Conservation (phyloP, 257 asterid genomes). For the Solanum lignicaule region DNA sequence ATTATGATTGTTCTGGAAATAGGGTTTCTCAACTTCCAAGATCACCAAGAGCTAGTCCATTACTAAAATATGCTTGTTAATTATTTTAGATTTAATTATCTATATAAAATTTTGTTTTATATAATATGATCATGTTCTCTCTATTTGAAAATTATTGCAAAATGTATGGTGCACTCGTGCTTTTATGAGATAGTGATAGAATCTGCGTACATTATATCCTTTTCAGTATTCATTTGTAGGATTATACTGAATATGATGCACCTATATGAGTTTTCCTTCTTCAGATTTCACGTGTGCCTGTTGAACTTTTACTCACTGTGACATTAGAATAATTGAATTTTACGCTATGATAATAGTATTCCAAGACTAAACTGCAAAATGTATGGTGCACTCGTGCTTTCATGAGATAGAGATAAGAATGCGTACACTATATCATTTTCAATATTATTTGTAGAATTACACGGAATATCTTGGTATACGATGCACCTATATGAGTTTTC, state of each 20-base stretch:
- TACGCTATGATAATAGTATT: too few relatives aligned
- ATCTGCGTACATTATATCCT: too few relatives aligned
- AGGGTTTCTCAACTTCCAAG: slow-evolving; percentile 67
- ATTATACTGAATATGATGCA: neutral
- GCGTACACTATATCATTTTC: accelerated
- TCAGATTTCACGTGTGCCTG: too few relatives aligned
- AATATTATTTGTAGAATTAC: neutral
- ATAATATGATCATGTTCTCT: neutral
- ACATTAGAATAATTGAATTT: too few relatives aligned
- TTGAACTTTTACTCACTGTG: too few relatives aligned
- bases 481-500: too few relatives aligned
- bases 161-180: neutral
- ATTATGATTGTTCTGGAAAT: slow-evolving; percentile 61
- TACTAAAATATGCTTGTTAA: slow-evolving; percentile 13
- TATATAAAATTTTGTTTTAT: neutral
- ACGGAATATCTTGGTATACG: neutral
- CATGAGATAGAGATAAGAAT: neutral
- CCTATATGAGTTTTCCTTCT: neutral
- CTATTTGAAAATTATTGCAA: neutral
- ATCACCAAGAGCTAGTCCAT: slow-evolving; percentile 43
- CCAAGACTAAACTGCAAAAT: too few relatives aligned
- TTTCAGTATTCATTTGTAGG: too few relatives aligned
- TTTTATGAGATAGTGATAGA: neutral
- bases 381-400: too few relatives aligned
- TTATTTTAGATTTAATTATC: neutral